Conservation (phyloP, 2,329 filamentous ascomycete species). For the Lizonia empirigonia region DNA sequence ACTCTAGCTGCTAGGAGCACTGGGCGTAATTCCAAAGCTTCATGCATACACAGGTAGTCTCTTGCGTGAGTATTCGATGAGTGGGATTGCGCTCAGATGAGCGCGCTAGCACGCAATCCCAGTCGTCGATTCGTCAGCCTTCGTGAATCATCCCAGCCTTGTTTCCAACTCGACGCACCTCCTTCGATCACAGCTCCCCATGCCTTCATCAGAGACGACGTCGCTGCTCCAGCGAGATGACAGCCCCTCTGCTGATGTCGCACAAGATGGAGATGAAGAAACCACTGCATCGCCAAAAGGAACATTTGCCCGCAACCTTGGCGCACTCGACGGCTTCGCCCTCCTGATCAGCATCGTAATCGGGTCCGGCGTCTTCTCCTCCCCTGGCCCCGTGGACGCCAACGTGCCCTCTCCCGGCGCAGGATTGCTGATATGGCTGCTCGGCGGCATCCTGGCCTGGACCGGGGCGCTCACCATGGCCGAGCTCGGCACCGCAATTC, state of each 20-base stretch:
- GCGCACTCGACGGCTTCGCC: conserved; percentile 54
- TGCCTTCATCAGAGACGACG: conserved; percentile 32
- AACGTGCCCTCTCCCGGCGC: conserved; percentile 67
- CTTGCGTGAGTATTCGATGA: too few relatives aligned
- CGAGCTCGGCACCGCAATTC: conserved; percentile 67
- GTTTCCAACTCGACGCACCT: not conserved
- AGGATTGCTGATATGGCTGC: conserved; percentile 64
- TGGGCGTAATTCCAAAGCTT: not conserved
- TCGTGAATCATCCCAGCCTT: conserved; percentile 9
- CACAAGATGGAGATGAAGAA: conserved; percentile 22
- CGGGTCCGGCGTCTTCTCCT: conserved; percentile 69
- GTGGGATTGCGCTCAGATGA: not conserved
- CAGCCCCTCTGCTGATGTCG: conserved; percentile 5
- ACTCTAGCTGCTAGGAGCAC: not conserved
- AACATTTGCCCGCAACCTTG: conserved; percentile 43
- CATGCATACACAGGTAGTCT: too few relatives aligned
- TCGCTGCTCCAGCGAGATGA: conserved; percentile 27
- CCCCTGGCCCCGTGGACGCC: conserved; percentile 66
- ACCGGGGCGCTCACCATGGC: conserved; percentile 67
- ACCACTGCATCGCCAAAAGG: conserved; percentile 21
- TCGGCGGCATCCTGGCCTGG: conserved; percentile 68
- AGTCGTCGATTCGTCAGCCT: conserved; percentile 11
- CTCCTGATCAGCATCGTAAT: conserved; percentile 70
- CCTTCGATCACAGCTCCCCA: conserved; percentile 11
- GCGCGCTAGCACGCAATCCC: conserved; percentile 17